Evolutionary conservation across 306 rosid species (phyloP).

Genomic region (Urtica urens): DNA sequence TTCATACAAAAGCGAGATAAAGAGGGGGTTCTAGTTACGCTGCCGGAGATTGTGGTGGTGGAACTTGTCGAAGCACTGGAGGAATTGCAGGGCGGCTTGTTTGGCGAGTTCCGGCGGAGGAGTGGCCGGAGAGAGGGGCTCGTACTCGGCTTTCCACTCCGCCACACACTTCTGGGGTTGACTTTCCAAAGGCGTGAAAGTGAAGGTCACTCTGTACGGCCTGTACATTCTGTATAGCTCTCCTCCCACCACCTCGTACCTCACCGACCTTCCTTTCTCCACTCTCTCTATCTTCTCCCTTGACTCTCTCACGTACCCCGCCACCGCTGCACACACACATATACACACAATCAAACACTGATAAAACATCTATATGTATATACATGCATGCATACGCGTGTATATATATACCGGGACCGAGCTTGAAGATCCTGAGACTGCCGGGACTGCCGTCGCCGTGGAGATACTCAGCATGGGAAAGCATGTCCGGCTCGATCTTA

Average conservation of each 20-base stretch:
- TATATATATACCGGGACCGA: slow-evolving; percentile 45
- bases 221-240: slow-evolving; percentile 24
- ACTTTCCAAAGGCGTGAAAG: slow-evolving; percentile 24
- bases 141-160: slow-evolving; percentile 27
- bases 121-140: slow-evolving; percentile 8
- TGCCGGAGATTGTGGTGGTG: no score
- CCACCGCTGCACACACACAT: no score
- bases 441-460: slow-evolving; percentile 37
- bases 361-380: no score
- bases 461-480: slow-evolving; percentile 26
- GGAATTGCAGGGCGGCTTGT: slow-evolving; percentile 30
- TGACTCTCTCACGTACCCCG: slow-evolving; percentile 28
- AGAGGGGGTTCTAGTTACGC: no score
- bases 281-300: slow-evolving; percentile 30
- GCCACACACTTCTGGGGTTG: slow-evolving; percentile 20
- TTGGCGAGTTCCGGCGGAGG: slow-evolving; percentile 30
- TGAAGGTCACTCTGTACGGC: slow-evolving; percentile 33
- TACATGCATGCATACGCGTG: no score
- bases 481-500: slow-evolving; percentile 32
- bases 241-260: slow-evolving; percentile 29
- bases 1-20: no score
- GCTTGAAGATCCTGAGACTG: slow-evolving; percentile 26
- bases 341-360: no score
- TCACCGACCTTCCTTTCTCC: slow-evolving; percentile 25
- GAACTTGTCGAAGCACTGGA: slow-evolving; percentile 29